Conservation (phyloP, 2,329 filamentous ascomycete species). For the Cercospora sp. region DNA sequence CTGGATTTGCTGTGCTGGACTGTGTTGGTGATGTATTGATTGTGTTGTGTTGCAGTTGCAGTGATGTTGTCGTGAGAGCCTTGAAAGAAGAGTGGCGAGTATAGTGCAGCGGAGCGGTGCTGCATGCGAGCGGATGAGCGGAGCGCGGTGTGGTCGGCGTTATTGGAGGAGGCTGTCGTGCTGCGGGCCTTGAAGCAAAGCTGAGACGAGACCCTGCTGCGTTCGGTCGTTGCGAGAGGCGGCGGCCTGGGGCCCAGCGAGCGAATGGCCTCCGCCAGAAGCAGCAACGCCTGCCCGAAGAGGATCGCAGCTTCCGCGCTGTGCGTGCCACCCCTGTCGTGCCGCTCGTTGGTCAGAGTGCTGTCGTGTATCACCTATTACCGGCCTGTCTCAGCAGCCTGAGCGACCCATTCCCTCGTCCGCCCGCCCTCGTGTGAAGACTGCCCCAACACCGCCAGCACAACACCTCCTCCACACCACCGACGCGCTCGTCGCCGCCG, state of each 20-base stretch:
- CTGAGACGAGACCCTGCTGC: slow-evolving; percentile 7
- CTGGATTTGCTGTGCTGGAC: not conserved
- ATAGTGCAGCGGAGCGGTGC: not conserved
- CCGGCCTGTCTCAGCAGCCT: not conserved
- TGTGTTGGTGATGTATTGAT: not conserved
- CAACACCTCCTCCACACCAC: not conserved
- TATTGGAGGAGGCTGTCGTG: slow-evolving; percentile 5
- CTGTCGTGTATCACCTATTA: slow-evolving; percentile 3
- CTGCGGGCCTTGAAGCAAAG: slow-evolving; percentile 3
- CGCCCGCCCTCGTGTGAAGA: not conserved
- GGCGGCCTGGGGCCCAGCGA: not conserved
- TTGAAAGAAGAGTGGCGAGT: not conserved
- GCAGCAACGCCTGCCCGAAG: not conserved
- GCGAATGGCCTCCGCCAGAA: not conserved
- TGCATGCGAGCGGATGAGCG: slow-evolving; percentile 1
- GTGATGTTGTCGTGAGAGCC: no score
- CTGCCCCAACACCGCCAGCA: not conserved
- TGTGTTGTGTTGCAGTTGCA: not conserved
- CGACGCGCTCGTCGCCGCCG: not conserved
- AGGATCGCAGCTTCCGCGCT: not conserved
- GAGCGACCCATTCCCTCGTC: not conserved
- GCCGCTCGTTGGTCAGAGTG: not conserved
- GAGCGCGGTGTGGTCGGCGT: not conserved
- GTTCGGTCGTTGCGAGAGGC: not conserved
- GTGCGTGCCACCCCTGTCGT: not conserved